Conservation (phyloP, 2,329 filamentous ascomycete genomes). For the Juglanconis oblonga region DNA sequence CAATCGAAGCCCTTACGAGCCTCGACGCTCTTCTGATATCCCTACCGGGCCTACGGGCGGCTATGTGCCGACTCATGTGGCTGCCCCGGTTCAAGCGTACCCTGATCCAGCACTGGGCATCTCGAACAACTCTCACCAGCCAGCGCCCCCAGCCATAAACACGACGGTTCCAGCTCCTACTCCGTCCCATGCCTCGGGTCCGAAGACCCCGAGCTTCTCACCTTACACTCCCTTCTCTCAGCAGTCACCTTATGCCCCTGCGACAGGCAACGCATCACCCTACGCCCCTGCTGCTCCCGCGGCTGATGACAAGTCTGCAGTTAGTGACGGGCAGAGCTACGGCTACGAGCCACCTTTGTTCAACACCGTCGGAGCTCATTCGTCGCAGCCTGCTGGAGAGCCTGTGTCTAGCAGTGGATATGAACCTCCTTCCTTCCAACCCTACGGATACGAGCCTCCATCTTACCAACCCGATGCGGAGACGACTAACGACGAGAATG, state of each 20-base stretch:
- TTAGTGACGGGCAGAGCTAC: slow-evolving; percentile 44
- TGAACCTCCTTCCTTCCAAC: slow-evolving; percentile 61
- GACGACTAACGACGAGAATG: slow-evolving; percentile 42
- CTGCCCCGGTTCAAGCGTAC: slow-evolving; percentile 30
- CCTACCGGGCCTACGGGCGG: slow-evolving; percentile 29
- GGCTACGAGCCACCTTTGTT: slow-evolving; percentile 50
- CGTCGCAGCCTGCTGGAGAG: slow-evolving; percentile 21
- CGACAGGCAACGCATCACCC: slow-evolving; percentile 4
- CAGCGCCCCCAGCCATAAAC: slow-evolving; percentile 21
- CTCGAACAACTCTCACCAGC: slow-evolving; percentile 26
- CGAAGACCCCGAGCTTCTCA: slow-evolving; percentile 9
- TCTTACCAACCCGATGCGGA: slow-evolving; percentile 50
- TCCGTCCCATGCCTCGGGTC: background rate
- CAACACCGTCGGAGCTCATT: slow-evolving; percentile 28
- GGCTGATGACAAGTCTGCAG: background rate
- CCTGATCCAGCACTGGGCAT: slow-evolving; percentile 22
- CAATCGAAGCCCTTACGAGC: slow-evolving; percentile 38
- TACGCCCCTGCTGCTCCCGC: slow-evolving; percentile 11
- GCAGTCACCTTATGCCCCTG: slow-evolving; percentile 19
- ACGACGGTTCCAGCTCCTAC: slow-evolving; percentile 3
- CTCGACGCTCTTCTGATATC: slow-evolving; percentile 39
- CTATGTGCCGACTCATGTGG: slow-evolving; percentile 31
- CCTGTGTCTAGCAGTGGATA: slow-evolving; percentile 44
- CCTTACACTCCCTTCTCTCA: slow-evolving; percentile 15
- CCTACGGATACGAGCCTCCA: slow-evolving; percentile 56